Conservation (phyloP, 345 rosid genomes). For the Aethionema arabicum region DNA sequence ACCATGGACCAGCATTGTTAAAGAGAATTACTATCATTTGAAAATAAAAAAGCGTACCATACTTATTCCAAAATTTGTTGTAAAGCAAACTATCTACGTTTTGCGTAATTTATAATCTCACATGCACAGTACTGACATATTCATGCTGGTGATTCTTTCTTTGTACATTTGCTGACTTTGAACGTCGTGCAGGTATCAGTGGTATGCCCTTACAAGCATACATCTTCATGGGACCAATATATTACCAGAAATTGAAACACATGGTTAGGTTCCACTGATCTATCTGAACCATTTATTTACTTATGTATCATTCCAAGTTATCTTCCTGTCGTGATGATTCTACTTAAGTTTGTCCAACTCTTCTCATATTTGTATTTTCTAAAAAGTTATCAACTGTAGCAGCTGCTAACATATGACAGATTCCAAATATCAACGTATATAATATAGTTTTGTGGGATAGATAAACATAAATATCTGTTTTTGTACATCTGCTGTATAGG, state of each 20-base stretch:
- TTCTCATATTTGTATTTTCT: background rate
- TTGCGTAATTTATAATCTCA: background rate
- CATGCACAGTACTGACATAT: background rate
- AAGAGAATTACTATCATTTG: background rate
- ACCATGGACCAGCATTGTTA: background rate
- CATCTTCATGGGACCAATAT: conserved; percentile 96
- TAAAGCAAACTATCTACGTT: background rate
- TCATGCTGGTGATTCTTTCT: conserved; percentile 12
- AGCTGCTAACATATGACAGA: background rate
- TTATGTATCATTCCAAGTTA: background rate
- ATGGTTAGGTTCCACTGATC: conserved; percentile 57
- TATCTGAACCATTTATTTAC: background rate
- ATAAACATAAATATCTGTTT: background rate
- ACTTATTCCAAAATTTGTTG: background rate
- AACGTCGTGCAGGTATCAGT: conserved; percentile 63
- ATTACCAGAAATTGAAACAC: conserved; percentile 96
- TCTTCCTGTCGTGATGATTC: background rate
- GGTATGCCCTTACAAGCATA: conserved; percentile 86
- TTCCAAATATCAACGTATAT: background rate
- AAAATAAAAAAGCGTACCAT: background rate
- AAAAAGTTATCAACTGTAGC: background rate
- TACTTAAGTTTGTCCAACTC: background rate
- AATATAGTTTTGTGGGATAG: background rate
- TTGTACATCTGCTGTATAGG: conserved; percentile 41
- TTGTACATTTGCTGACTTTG: conserved; percentile 31